Percentiles rank a stretch among this genome's conserved stretches.
phyloP scores from a whole-genome alignment of 2,329 filamentous ascomycete species.

The Venturia carpophila region DNA sequence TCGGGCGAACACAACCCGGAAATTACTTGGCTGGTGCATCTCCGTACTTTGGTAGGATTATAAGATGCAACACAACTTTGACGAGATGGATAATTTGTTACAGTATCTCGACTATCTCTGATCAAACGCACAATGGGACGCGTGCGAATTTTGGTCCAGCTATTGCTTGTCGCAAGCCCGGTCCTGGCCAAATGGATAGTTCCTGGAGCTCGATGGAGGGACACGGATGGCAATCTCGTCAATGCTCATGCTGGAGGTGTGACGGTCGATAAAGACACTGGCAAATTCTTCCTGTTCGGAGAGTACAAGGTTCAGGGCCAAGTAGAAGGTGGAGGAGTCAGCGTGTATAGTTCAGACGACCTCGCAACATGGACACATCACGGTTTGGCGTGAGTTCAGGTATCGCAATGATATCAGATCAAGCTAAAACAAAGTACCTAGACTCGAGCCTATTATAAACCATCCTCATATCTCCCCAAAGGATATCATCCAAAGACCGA shows the following conservation, averaged over 20 bases:
- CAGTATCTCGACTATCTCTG: background rate
- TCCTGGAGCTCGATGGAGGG: constrained; percentile 53
- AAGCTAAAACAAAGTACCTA: background rate
- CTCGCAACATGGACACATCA: constrained; percentile 52
- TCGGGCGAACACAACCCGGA: constrained; percentile 3
- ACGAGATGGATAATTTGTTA: background rate
- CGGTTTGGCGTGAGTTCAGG: constrained; percentile 45
- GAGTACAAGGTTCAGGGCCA: constrained; percentile 54
- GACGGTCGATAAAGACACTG: constrained; percentile 43
- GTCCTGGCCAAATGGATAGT: constrained; percentile 49
- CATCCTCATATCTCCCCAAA: constrained; percentile 48
- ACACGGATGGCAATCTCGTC: constrained; percentile 52
- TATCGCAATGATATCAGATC: background rate
- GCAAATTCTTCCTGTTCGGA: constrained; percentile 54
- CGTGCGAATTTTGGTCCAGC: background rate
- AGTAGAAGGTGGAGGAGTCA: constrained; percentile 52
- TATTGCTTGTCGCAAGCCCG: constrained; percentile 22
- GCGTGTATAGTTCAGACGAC: constrained; percentile 54
- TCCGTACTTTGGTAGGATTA: background rate
- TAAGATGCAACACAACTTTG: background rate
- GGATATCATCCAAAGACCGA: constrained; percentile 55
- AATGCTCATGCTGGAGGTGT: constrained; percentile 56
- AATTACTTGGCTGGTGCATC: background rate
- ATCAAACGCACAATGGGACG: background rate
- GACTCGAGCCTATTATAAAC: constrained; percentile 43